A percentile compares a stretch with the other conserved stretches of the same genome.
phyloP scores from a whole-genome alignment of 768 basidiomycete genomes.

The Suillus weaverae region DNA sequence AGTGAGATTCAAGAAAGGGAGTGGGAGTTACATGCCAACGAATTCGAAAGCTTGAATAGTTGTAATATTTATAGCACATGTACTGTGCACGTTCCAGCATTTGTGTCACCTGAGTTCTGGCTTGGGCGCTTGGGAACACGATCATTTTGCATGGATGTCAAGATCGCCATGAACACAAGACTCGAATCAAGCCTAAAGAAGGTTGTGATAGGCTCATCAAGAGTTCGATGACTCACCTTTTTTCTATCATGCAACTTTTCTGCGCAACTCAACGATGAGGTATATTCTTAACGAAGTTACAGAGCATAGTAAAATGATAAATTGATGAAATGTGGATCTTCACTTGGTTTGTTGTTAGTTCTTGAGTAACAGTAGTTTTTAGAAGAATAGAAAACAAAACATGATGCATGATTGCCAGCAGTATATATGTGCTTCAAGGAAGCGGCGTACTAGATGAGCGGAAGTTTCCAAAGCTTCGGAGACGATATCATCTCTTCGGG shows the following conservation, averaged over 20 bases:
- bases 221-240: neutral
- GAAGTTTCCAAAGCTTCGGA: neutral
- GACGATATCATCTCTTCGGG: neutral
- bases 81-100: neutral
- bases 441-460: neutral
- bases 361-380: neutral
- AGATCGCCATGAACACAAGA: neutral
- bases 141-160: neutral
- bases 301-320: neutral
- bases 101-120: neutral
- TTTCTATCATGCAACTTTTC: neutral
- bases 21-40: neutral
- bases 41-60: neutral
- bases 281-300: neutral
- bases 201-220: neutral
- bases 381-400: neutral
- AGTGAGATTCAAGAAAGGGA: neutral
- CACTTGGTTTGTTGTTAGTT: too few relatives aligned
- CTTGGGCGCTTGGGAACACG: neutral
- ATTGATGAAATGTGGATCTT: neutral
- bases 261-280: neutral
- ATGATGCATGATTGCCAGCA: neutral
- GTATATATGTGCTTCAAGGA: neutral
- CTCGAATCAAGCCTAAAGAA: neutral
- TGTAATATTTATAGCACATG: neutral